Evolutionary conservation across 2,329 filamentous ascomycete genomes (phyloP), one percentile per base, ranked within the genome.

Genomic region (Acrocalymma vagum): DNA sequence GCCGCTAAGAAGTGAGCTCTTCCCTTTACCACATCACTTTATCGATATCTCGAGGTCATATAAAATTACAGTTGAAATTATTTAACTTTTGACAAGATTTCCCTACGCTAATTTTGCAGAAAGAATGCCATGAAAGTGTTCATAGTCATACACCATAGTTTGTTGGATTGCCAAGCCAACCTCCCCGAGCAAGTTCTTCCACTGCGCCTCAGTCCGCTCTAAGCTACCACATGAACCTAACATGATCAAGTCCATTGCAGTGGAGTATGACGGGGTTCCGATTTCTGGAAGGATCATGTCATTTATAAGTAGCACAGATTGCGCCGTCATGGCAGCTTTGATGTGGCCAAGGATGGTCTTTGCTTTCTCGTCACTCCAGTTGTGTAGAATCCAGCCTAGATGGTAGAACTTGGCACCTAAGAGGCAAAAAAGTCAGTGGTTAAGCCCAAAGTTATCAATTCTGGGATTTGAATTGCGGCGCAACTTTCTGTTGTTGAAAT

Each of bases 301-400:
- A 34, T 73, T 68, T 29, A 77, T 70, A 14, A 78, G 45, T 15
- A 77, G 60, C 9, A 56, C 51, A 0, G 71, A 74, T 3, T 67
- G 60, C 1, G 55, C 41, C 1, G 44, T 55, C 55, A 74, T 62
- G 2, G 71, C 72, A 0, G 57, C 43, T 1, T 45, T 45, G 8
- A 72, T 43, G 8, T 69, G 60, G 9, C 44, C 41, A 10, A 78
- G 61, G 8, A 77, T 73, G 7, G 38, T 20, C 2, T 45, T 42
- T 10, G 53, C 61, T 13, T 65, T 53, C 3, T 65, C 52, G 16
- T 73, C 70, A 2, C 62, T 55, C 55, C 61, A 72, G 44, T 75
- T 69, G 43, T 75, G 72, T 14, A 75, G 45, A n/a, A 74, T 55
- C 6, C 48, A 58, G 28, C 68, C 62, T 24, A 75, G 43, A 42